Evolutionary conservation across 2,329 filamentous ascomycete genomes (phyloP), one percentile per base, ranked within the genome.

Genomic region (Neonectria ditissima): DNA sequence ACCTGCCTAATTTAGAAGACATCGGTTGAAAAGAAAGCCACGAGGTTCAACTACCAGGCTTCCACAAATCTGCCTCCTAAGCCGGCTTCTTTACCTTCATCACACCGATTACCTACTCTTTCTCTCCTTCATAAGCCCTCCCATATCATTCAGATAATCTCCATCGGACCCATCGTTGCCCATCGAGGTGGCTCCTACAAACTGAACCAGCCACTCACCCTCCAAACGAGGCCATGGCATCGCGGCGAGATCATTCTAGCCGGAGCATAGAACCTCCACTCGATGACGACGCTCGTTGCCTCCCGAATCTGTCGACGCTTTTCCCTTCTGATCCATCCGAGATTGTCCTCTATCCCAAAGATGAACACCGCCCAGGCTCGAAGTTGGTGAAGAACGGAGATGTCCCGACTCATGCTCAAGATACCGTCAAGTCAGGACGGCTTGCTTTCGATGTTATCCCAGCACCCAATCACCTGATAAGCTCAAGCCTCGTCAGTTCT

Each of bases 181-280:
- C 24, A 14, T 18, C 28, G 28, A 22, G 55, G 44, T 13, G 9
- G 16, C 8, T 32, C 22, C 54, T 48, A 41, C 22, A 26, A 32
- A 8, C 39, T 43, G 26, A 34, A 24, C n/a, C 37, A 24, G n/a
- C n/a, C 37, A 41, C 10, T 30, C 24, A 44, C 24, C n/a, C 28
- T 13, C 24, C 41, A 7, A 16, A 56, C 43, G n/a, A 56, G 13
- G 43, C 18, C 22, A 48, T 37, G 13, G 5, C 32, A 26, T 30
- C n/a, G 16, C 45, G 11, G 14, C 55, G 45, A n/a, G n/a, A 43
- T 43, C 16, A 22, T 37, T 34, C 26, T 3, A 37, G 16, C 20
- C 24, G 55, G 32, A 55, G 37, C 20, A 72, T 72, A 64, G 73
- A 66, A 73, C 65, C 56, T 44, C 26, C 69, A 20, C 48, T 62